Evolutionary conservation across 2,329 filamentous ascomycete genomes (phyloP).

Genomic region (Clonostachys byssicola): DNA sequence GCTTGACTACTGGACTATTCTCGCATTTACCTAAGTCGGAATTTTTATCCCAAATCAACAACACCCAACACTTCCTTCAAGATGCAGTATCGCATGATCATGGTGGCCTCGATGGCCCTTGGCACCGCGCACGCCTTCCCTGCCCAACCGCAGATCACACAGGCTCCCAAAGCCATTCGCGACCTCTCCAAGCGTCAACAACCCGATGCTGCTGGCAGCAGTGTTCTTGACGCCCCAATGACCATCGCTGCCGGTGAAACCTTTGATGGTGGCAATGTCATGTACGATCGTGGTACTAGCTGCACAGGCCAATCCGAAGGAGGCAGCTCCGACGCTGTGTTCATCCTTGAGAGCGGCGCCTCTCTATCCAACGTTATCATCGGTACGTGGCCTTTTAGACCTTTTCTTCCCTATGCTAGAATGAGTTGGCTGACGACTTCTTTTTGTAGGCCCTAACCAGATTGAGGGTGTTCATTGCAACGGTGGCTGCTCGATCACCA

Average conservation of each 20-base stretch:
- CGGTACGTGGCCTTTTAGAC: constrained; percentile 7
- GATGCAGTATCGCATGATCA: no score
- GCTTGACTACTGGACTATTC: no score
- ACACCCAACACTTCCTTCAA: no score
- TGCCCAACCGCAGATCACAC: no score
- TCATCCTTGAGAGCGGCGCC: constrained; percentile 43
- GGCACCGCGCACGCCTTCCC: background rate
- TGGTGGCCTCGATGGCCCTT: no score
- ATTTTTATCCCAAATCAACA: no score
- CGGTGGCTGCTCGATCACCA: constrained; percentile 33
- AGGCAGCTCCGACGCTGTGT: constrained; percentile 32
- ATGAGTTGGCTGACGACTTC: no score
- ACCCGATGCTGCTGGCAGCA: constrained; percentile 9
- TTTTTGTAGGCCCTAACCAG: constrained; percentile 26
- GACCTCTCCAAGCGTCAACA: constrained; percentile 6
- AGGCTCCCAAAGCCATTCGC: background rate
- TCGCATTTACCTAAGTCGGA: no score
- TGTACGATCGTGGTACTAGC: constrained; percentile 16
- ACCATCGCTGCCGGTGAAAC: constrained; percentile 16
- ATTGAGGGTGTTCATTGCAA: constrained; percentile 46
- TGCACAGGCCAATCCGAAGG: constrained; percentile 16
- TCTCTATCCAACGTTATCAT: constrained; percentile 49
- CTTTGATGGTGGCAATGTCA: constrained; percentile 22
- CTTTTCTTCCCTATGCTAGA: no score
- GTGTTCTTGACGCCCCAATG: constrained; percentile 13